Evolutionary conservation across 129 eudicot species (phyloP).

Genomic region (Deinandra increscens): DNA sequence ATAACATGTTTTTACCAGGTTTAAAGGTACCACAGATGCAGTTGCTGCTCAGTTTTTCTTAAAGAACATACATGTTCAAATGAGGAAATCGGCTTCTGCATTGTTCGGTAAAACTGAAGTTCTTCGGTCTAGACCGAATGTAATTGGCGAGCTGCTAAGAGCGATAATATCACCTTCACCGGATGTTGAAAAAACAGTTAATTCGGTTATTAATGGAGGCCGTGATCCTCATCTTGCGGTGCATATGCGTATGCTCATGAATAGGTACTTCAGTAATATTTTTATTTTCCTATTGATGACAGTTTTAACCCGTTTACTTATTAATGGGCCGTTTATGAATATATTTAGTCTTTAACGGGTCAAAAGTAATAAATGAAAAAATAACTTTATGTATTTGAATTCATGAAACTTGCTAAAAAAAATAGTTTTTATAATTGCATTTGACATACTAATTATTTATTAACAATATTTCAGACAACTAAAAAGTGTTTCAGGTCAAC

Average conservation of each 20-base stretch:
- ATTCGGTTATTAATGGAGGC: conserved; percentile 45
- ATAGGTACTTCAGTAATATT: conserved; percentile 33
- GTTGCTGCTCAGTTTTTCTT: conserved; percentile 65
- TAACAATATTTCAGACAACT: background rate
- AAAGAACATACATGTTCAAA: conserved; percentile 49
- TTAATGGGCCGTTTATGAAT: background rate
- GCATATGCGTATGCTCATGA: conserved; percentile 75
- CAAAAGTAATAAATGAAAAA: background rate
- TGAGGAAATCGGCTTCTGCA: conserved; percentile 43
- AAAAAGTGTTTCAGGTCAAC: background rate
- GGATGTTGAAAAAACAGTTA: conserved; percentile 46
- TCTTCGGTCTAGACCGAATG: conserved; percentile 51
- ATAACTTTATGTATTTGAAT: too few species aligned
- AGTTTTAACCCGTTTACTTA: background rate
- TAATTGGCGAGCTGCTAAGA: conserved; percentile 52
- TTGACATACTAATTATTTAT: background rate
- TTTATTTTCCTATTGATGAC: background rate
- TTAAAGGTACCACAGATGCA: conserved; percentile 69
- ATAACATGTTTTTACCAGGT: conserved; percentile 29
- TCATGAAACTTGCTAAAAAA: background rate
- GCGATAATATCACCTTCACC: conserved; percentile 52
- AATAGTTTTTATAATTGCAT: background rate
- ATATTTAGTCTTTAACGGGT: background rate
- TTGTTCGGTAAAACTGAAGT: conserved; percentile 43
- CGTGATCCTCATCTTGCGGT: conserved; percentile 52